Conservation (phyloP, 108 stramenopile species). For the Licmophora abbreviata region DNA sequence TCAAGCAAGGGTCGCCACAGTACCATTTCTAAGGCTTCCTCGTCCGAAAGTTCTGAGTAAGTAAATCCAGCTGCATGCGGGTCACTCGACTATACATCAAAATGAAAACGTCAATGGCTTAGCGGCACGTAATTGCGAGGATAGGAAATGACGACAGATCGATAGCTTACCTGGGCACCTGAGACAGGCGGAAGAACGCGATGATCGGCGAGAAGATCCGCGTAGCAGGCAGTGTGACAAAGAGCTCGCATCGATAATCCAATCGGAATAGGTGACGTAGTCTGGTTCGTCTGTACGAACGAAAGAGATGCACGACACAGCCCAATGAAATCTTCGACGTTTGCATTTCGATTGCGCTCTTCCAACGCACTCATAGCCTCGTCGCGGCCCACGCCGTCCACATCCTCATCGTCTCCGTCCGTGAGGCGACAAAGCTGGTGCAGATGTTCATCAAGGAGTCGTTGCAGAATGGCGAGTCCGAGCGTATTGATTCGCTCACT, state of each 20-base stretch:
- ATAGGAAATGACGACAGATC: not conserved
- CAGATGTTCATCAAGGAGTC: constrained; percentile 75
- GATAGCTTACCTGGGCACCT: constrained; percentile 23
- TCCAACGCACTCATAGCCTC: constrained; percentile 22
- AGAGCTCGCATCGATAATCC: constrained; percentile 83
- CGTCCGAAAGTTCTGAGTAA: constrained; percentile 52
- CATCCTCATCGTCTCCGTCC: constrained; percentile 17
- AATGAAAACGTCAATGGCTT: constrained; percentile 7
- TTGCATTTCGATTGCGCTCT: constrained; percentile 50
- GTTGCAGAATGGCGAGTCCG: constrained; percentile 70
- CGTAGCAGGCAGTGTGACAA: constrained; percentile 82
- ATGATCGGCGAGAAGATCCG: constrained; percentile 71
- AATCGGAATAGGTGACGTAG: constrained; percentile 42
- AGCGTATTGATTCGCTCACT: constrained; percentile 56
- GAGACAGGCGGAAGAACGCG: constrained; percentile 53
- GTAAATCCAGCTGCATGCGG: constrained; percentile 45
- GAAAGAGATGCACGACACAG: constrained; percentile 68
- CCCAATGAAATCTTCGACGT: constrained; percentile 77
- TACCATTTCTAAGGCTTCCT: constrained; percentile 75
- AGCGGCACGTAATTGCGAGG: not conserved
- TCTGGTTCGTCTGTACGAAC: constrained; percentile 55
- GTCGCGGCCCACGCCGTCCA: constrained; percentile 10
- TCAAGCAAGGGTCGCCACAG: constrained; percentile 80
- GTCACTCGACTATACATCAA: constrained; percentile 36
- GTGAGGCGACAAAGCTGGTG: constrained; percentile 43